These are phyloP conservation scores for Rhodotorula taiwanensis DNA, from an alignment of 768 basidiomycete species.

Conservation along the genomic window DNA sequence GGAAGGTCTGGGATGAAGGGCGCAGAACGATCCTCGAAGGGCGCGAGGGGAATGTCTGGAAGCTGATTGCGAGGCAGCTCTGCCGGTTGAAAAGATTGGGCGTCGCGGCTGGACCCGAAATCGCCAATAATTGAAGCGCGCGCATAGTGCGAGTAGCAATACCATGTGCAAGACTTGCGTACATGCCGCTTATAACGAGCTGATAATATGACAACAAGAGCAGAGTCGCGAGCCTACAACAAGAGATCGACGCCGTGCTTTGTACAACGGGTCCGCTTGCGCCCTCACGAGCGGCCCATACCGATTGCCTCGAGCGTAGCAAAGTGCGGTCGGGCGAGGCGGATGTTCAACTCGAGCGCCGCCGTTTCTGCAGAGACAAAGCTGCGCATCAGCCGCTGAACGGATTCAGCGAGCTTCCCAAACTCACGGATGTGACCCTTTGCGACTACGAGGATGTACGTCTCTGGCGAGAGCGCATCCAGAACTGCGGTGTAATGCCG, in stretches of 20 bases:
- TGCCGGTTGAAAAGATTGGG: constrained; percentile 20
- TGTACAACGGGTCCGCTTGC: too few species aligned
- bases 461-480: constrained; percentile 86
- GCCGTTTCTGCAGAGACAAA: constrained; percentile 62
- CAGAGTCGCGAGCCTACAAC: too few species aligned
- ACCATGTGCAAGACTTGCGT: too few species aligned
- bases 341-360: constrained; percentile 77
- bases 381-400: background rate
- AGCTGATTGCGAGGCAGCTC: constrained; percentile 14
- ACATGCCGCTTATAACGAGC: too few species aligned
- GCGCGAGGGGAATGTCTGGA: constrained; percentile 22
- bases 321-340: constrained; percentile 76
- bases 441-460: constrained; percentile 81
- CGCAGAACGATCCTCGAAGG: constrained; percentile 20
- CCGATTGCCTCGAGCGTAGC: constrained; percentile 69
- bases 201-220: too few species aligned
- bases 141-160: too few species aligned
- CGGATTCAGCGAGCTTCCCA: too few species aligned
- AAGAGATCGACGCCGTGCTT: background rate
- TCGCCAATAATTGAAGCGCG: constrained; percentile 17
- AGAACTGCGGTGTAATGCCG: constrained; percentile 79
- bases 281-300: background rate
- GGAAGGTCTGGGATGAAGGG: constrained; percentile 19
- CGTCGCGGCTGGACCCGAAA: background rate
- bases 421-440: background rate